These are phyloP conservation scores for Pyrenophora tritici-repentis DNA, from an alignment of 2,329 filamentous ascomycete genomes.

Conservation along the genomic window DNA sequence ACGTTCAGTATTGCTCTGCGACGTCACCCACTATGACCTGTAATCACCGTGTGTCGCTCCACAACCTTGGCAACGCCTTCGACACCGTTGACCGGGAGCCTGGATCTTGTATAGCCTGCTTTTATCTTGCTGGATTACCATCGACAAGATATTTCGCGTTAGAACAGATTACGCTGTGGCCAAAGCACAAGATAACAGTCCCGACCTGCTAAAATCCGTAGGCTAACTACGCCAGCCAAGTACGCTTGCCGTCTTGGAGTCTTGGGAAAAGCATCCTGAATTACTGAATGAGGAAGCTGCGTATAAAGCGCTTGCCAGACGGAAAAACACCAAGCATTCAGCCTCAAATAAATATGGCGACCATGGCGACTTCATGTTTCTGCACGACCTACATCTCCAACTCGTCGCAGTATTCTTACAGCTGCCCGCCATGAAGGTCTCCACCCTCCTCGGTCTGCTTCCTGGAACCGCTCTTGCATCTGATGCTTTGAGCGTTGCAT, in stretches of 20 bases:
- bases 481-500: conserved; percentile 35
- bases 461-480: conserved; percentile 33
- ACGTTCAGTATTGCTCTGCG: too few species aligned
- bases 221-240: conserved; percentile 21
- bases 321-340: conserved; percentile 1
- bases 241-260: conserved; percentile 22
- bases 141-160: conserved; percentile 2
- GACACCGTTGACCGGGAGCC: conserved; percentile 13
- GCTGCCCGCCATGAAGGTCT: conserved; percentile 31
- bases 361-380: not conserved
- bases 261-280: conserved; percentile 10
- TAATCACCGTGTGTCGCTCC: not conserved
- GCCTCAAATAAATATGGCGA: conserved; percentile 11
- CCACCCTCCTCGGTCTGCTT: conserved; percentile 31
- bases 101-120: conserved; percentile 2
- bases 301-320: conserved; percentile 2
- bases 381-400: conserved; percentile 10
- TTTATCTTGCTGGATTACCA: not conserved
- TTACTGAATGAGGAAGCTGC: conserved; percentile 21
- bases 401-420: conserved; percentile 3
- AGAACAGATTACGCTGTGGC: not conserved
- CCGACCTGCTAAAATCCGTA: conserved; percentile 27
- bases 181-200: conserved; percentile 23
- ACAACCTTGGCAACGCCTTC: conserved; percentile 11
- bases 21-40: not conserved